Percentiles rank a stretch among this genome's conserved stretches.
Conservation (phyloP, 2,329 filamentous ascomycete genomes). For the Fusarium udum region DNA sequence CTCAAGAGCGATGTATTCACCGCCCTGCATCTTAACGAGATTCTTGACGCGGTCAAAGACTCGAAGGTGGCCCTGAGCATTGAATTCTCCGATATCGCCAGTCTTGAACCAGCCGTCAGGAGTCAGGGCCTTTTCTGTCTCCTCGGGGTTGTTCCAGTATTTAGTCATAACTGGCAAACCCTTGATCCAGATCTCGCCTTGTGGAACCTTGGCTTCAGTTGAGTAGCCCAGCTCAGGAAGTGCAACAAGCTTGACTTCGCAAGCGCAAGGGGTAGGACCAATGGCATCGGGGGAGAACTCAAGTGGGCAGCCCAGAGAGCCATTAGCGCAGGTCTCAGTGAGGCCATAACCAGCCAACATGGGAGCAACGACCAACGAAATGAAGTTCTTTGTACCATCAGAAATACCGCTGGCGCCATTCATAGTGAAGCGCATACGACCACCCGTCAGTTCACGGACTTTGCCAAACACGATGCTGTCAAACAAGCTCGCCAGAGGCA, state of each 20-base stretch:
- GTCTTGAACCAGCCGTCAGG: constrained; percentile 96
- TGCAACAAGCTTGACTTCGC: constrained; percentile 93
- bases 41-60: constrained; percentile 99
- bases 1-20: constrained; percentile 96
- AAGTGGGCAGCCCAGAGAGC: constrained; percentile 82
- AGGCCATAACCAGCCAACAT: constrained; percentile 96
- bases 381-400: constrained; percentile 86
- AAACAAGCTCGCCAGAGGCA: constrained; percentile 75
- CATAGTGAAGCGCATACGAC: constrained; percentile 86
- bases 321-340: constrained; percentile 90
- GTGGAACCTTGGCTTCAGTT: constrained; percentile 77
- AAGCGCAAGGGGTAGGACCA: constrained; percentile 77
- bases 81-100: constrained; percentile 93
- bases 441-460: constrained; percentile 89
- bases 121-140: constrained; percentile 81
- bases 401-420: constrained; percentile 94
- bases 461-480: constrained; percentile 91
- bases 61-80: constrained; percentile 78
- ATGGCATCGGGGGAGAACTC: constrained; percentile 82
- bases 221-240: constrained; percentile 89
- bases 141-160: constrained; percentile 87
- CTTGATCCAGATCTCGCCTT: constrained; percentile 92
- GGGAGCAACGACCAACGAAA: constrained; percentile 90
- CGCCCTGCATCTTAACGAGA: constrained; percentile 92
- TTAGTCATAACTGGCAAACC: constrained; percentile 78